phyloP scores from a whole-genome alignment of 2,329 filamentous ascomycete species.

The Penicillium sclerotigenum region DNA sequence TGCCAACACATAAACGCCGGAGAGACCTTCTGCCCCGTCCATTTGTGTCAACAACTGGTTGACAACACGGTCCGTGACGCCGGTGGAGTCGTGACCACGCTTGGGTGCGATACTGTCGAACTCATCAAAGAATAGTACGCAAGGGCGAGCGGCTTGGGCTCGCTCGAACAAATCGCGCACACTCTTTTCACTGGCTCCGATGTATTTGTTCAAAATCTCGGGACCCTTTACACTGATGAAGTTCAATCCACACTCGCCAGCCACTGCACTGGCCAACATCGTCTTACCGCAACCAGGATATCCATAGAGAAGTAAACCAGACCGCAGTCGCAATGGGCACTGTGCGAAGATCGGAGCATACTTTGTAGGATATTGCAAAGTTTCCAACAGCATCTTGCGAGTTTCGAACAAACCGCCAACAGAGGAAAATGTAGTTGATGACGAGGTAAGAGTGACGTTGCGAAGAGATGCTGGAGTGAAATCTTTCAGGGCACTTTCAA shows the following conservation, averaged over 20 bases:
- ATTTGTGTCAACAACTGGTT: conserved; percentile 98
- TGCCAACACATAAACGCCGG: conserved; percentile 92
- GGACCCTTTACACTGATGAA: conserved; percentile 98
- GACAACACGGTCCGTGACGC: conserved; percentile 97
- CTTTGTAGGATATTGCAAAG: conserved; percentile 92
- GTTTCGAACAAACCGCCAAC: conserved; percentile 88
- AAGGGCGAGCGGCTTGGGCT: conserved; percentile 81
- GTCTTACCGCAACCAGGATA: conserved; percentile 97
- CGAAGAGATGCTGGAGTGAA: conserved; percentile 94
- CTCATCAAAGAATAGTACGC: conserved; percentile 96
- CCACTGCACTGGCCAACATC: conserved; percentile 90
- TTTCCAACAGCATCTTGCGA: conserved; percentile 87
- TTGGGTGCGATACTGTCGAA: conserved; percentile 98
- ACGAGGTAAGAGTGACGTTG: conserved; percentile 90
- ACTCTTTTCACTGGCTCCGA: conserved; percentile 93
- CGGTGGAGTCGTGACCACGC: conserved; percentile 91
- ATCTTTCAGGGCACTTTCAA: conserved; percentile 77
- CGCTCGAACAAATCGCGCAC: conserved; percentile 94
- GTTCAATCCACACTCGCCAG: conserved; percentile 94
- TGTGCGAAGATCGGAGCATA: conserved; percentile 97
- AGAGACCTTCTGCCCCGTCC: conserved; percentile 94
- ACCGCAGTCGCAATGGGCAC: conserved; percentile 90
- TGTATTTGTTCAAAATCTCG: conserved; percentile 98
- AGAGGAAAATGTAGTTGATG: conserved; percentile 84
- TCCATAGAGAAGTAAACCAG: conserved; percentile 87